phyloP scores from a whole-genome alignment of 2,329 filamentous ascomycete species.

The Byssochlamys sp. region DNA sequence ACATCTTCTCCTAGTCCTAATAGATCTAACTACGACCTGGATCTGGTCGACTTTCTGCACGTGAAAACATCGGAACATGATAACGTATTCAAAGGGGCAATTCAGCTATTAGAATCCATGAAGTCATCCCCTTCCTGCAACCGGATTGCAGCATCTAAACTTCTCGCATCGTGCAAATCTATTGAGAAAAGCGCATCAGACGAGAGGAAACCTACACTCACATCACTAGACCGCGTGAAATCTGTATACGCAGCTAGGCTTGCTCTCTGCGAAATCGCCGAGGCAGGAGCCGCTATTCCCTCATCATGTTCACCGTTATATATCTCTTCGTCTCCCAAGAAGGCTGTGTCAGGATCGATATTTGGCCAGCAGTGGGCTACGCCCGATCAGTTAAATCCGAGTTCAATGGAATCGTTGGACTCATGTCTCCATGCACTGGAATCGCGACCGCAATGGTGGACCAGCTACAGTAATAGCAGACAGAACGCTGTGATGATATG shows the following conservation, averaged over 20 bases:
- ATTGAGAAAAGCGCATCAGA: constrained; percentile 30
- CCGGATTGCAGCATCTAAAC: constrained; percentile 41
- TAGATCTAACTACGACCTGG: constrained; percentile 10
- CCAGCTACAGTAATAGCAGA: constrained; percentile 53
- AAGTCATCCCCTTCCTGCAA: constrained; percentile 43
- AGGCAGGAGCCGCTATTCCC: constrained; percentile 43
- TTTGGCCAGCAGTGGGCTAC: constrained; percentile 6
- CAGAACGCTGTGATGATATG: constrained; percentile 56
- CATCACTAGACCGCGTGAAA: constrained; percentile 37
- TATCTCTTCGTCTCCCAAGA: constrained; percentile 26
- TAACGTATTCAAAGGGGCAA: constrained; percentile 32
- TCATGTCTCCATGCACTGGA: constrained; percentile 47
- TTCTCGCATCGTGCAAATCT: constrained; percentile 46
- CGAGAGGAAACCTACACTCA: constrained; percentile 13
- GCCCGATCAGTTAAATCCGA: constrained; percentile 7
- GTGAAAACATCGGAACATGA: constrained; percentile 17
- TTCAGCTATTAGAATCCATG: constrained; percentile 37
- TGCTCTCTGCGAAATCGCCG: constrained; percentile 53
- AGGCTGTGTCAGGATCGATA: constrained; percentile 1
- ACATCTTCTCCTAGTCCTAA: constrained; percentile 3
- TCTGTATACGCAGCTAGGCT: constrained; percentile 54
- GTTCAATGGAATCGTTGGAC: constrained; percentile 27
- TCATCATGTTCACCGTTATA: constrained; percentile 42
- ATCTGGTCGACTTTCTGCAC: constrained; percentile 20
- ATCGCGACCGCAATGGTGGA: constrained; percentile 51